Base-by-base conservation (phyloP, 768 basidiomycete species). In the Lentinula raphanica region DNA sequence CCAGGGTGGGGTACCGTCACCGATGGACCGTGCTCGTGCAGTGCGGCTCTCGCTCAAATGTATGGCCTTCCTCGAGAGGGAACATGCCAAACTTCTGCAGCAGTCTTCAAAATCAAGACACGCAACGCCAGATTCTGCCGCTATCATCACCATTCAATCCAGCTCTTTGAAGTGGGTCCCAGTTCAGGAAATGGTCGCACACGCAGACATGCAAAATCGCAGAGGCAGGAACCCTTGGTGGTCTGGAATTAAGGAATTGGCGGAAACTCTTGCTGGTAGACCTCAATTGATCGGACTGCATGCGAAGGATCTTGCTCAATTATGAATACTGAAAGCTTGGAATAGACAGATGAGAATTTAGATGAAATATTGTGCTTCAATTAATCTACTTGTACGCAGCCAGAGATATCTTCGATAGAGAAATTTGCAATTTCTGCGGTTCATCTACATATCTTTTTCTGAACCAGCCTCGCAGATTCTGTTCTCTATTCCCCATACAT, bases 1-100 rank as follows among this genome's bases (percentile, higher is more conserved):
- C 2, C 97, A 99, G 67, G 97, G 97, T 7, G 94, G 94, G 2
- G 86, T 93, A 17, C 97, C 97, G 4, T 97, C 96, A 0, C 97
- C 97, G 0, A 80, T 92, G 65, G 97, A 98, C 74, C 91, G 96
- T 51, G 86, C 89, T 0, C 90, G 93, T 27, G 97, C 93, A 3
- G 87, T 90, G 6, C 88, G 97, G 31, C 81, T 98, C 44, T 86
- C 96, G 7, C 77, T 96, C 61, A 88, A 92, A 64, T 96, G 92
- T 75, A 94, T 99, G 92, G 76, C 85, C 32, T 98, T 97, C 82
- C 79, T 98, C 59, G 97, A 98, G 73, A 69, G 82, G 51, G 86
- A 96, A 62, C 89, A 92, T 68, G 75, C 76, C 23, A 66, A 70
- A 28, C 69, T 92, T n/a, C 65, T 70, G 39, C 69, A 72, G 38